phyloP scores from a whole-genome alignment of 495 filamentous ascomycete species.

The Ramalina peruviana region DNA sequence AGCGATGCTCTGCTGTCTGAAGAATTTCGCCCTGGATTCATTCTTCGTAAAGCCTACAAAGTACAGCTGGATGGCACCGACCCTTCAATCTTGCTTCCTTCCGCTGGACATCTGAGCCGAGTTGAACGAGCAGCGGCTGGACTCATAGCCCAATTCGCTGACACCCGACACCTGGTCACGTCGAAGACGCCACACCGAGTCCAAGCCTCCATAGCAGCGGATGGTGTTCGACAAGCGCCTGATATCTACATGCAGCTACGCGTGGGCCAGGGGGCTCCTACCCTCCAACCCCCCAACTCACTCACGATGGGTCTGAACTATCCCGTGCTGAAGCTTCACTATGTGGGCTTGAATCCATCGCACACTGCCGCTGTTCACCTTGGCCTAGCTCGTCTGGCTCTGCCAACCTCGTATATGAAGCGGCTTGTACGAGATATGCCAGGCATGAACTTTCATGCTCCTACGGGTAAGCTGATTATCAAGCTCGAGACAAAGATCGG shows the following conservation, averaged over 20 bases:
- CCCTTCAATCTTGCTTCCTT: conserved; percentile 13
- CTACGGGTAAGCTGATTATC: conserved; percentile 44
- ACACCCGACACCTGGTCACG: conserved; percentile 16
- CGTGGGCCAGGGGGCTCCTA: conserved; percentile 22
- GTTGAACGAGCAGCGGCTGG: conserved; percentile 24
- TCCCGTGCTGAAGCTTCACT: conserved; percentile 38
- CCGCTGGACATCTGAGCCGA: conserved; percentile 17
- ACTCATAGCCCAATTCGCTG: conserved; percentile 25
- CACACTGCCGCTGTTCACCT: conserved; percentile 17
- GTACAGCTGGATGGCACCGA: conserved; percentile 11
- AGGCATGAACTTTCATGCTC: conserved; percentile 41
- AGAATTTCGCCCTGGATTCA: conserved; percentile 1
- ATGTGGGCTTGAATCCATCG: conserved; percentile 28
- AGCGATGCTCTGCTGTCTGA: conserved; percentile 14
- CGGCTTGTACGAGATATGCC: conserved; percentile 39
- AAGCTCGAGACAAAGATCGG: conserved; percentile 43
- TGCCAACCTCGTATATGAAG: conserved; percentile 27
- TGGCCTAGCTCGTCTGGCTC: conserved; percentile 26
- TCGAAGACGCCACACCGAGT: conserved; percentile 18
- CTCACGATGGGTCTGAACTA: conserved; percentile 32
- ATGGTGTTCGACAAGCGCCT: conserved; percentile 27
- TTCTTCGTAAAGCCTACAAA: conserved; percentile 14
- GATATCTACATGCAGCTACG: conserved; percentile 29
- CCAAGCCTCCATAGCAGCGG: conserved; percentile 15
- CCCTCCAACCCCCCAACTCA: conserved; percentile 9